Evolutionary conservation across 1,284 basidiomycete species (phyloP).

Genomic region (Ceratobasidium sp.): DNA sequence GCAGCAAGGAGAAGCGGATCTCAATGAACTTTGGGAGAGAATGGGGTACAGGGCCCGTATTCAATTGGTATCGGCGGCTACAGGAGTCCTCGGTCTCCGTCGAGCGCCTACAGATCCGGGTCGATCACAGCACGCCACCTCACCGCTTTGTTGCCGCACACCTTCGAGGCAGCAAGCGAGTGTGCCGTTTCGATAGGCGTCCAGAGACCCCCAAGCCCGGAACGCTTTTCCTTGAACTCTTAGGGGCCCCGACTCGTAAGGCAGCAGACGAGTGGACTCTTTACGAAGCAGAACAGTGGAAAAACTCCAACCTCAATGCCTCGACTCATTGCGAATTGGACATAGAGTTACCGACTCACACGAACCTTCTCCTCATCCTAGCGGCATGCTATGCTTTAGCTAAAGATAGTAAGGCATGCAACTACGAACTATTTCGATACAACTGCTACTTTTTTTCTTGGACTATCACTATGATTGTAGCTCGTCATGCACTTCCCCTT

Average conservation of each 20-base stretch:
- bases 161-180: too few species aligned
- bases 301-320: background rate
- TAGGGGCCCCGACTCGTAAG: background rate
- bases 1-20: too few species aligned
- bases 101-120: too few species aligned
- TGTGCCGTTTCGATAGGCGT: too few species aligned
- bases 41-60: too few species aligned
- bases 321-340: conserved; percentile 16
- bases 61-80: too few species aligned
- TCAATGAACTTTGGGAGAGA: too few species aligned
- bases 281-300: background rate
- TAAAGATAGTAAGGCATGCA: background rate
- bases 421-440: conserved; percentile 7
- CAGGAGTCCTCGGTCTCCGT: too few species aligned
- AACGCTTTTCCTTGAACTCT: too few species aligned
- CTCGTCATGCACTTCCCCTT: conserved; percentile 7
- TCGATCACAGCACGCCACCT: too few species aligned
- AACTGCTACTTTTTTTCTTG: conserved; percentile 33
- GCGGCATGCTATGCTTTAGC: conserved; percentile 20
- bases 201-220: too few species aligned
- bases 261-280: conserved; percentile 1
- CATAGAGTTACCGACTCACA: background rate
- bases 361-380: background rate
- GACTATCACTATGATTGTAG: conserved; percentile 23
- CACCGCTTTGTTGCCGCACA: too few species aligned